A percentile compares a stretch with the other conserved stretches of the same genome.
Conservation (phyloP, 2,329 filamentous ascomycete species). For the Cytospora piceicola region DNA sequence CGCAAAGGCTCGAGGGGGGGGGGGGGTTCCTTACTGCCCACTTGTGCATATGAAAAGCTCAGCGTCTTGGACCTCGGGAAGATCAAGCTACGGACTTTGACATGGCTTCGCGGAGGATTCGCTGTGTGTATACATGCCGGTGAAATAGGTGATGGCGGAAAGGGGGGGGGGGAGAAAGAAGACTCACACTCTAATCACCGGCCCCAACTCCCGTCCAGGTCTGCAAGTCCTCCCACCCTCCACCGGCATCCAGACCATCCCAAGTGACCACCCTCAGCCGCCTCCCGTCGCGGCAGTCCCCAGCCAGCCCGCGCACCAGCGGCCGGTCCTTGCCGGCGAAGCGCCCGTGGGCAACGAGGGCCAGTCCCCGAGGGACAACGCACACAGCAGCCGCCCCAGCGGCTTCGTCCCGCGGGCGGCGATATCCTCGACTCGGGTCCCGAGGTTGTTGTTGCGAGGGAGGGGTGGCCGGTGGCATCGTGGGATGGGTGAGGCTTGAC, state of each 20-base stretch:
- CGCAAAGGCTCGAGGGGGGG: no score
- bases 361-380: background rate
- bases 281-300: background rate
- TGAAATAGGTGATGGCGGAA: no score
- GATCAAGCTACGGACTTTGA: no score
- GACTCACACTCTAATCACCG: background rate
- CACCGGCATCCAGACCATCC: background rate
- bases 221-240: background rate
- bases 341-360: background rate
- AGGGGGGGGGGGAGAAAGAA: background rate
- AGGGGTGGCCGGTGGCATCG: background rate
- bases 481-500: no score
- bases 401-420: background rate
- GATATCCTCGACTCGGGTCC: background rate
- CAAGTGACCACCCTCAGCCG: background rate
- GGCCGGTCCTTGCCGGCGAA: background rate
- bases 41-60: no score
- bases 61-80: no score
- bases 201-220: background rate
- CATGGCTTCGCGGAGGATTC: no score
- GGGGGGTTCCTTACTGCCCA: no score
- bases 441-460: background rate
- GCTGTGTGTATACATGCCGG: no score
- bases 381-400: no score
- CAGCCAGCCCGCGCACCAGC: background rate